Percentiles rank a stretch among this genome's conserved stretches.
Evolutionary conservation across 169 alveolate genomes (phyloP).

Genomic region (Babesia ovis): DNA sequence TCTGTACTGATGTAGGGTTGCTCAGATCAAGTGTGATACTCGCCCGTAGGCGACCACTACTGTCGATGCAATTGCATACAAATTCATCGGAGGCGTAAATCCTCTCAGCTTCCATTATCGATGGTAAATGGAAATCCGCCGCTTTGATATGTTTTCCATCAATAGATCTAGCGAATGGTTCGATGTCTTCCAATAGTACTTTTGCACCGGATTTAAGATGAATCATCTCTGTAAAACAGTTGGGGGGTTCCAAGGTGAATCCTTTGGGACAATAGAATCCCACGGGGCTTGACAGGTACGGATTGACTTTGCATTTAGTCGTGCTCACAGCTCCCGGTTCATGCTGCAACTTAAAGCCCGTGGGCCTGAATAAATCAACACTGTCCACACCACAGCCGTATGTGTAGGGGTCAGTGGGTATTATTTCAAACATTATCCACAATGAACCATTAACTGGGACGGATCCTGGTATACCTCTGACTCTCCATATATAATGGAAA

Average conservation of each 20-base stretch:
- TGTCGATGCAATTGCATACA: conserved; percentile 20
- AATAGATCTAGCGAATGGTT: conserved; percentile 24
- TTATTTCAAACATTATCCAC: not conserved
- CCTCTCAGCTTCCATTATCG: not conserved
- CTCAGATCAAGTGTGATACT: conserved; percentile 9
- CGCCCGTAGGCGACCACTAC: not conserved
- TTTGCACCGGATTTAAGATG: not conserved
- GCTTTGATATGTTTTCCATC: conserved; percentile 13
- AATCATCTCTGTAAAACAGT: conserved; percentile 38
- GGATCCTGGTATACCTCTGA: not conserved
- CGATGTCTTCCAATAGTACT: conserved; percentile 2
- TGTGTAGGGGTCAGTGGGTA: conserved; percentile 68
- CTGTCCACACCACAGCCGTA: conserved; percentile 61
- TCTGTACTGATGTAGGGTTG: no score
- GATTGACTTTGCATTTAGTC: conserved; percentile 33
- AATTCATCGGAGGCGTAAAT: conserved; percentile 7
- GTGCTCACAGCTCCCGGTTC: not conserved
- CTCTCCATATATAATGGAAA: conserved; percentile 24
- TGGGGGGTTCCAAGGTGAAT: conserved; percentile 41
- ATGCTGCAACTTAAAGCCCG: not conserved
- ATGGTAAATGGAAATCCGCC: conserved; percentile 9
- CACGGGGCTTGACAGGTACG: conserved; percentile 29
- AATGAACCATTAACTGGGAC: not conserved
- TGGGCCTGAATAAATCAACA: conserved; percentile 19
- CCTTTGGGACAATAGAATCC: conserved; percentile 67